A percentile compares a stretch with the other conserved stretches of the same genome.
Evolutionary conservation across 1,139 yeast genomes (phyloP).

Genomic region (Candida gigantensis): DNA sequence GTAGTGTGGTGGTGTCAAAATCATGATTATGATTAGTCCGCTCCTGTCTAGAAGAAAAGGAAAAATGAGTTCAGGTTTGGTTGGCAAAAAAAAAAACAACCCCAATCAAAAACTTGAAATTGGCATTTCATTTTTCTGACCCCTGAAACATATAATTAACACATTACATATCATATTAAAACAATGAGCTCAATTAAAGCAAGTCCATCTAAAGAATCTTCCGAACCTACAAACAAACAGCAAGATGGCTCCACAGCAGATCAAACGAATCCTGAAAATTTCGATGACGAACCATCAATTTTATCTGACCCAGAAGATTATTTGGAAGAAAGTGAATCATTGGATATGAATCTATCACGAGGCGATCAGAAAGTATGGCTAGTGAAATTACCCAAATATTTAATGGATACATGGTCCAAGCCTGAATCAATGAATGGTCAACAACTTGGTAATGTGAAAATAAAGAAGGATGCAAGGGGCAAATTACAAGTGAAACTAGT

Average conservation of each 20-base stretch:
- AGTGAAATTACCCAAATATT: conserved; percentile 83
- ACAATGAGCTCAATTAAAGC: conserved; percentile 18
- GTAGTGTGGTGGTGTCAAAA: conserved; percentile 22
- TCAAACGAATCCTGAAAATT: conserved; percentile 14
- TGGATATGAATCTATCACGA: conserved; percentile 58
- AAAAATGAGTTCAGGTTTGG: conserved; percentile 1
- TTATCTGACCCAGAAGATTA: conserved; percentile 52
- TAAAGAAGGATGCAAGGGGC: conserved; percentile 45
- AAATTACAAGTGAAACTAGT: conserved; percentile 61
- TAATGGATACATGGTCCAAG: conserved; percentile 80
- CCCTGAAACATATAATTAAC: no score
- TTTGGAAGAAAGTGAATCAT: conserved; percentile 55
- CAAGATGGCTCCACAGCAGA: conserved; percentile 13
- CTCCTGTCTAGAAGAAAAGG: neutral
- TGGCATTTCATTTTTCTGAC: neutral
- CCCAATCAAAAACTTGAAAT: neutral
- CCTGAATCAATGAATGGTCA: conserved; percentile 65
- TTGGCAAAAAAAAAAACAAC: neutral
- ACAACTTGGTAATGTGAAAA: conserved; percentile 79
- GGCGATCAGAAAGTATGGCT: conserved; percentile 82
- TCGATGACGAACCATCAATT: conserved; percentile 33
- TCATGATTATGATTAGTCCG: no score
- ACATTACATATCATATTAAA: no score
- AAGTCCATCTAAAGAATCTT: conserved; percentile 19
- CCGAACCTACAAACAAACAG: conserved; percentile 9